Conservation (phyloP, 2,329 filamentous ascomycete genomes). For the Neocucurbitaria cava region DNA sequence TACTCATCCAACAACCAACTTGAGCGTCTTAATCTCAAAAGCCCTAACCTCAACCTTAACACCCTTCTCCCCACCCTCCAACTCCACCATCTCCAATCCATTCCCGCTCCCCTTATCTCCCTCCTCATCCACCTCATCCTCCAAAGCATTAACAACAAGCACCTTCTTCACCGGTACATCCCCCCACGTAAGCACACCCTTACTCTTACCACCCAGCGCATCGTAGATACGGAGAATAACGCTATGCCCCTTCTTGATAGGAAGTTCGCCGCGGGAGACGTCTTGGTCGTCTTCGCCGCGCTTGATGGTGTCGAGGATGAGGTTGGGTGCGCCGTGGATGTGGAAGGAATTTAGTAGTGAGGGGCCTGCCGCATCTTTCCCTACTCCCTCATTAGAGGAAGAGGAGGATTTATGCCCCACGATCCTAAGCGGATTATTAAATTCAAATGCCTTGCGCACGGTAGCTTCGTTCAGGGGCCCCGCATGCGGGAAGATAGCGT, state of each 20-base stretch:
- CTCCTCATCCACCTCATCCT: constrained; percentile 88
- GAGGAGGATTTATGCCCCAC: constrained; percentile 48
- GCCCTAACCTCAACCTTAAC: constrained; percentile 67
- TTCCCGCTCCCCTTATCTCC: no score
- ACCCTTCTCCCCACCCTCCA: constrained; percentile 56
- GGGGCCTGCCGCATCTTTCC: no score
- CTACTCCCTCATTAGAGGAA: no score
- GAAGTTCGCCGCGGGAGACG: constrained; percentile 62
- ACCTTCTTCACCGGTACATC: constrained; percentile 76
- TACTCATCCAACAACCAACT: constrained; percentile 54
- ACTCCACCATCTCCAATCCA: constrained; percentile 44
- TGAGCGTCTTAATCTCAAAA: constrained; percentile 86
- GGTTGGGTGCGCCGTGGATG: constrained; percentile 67
- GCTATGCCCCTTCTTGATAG: constrained; percentile 72
- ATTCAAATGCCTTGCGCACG: constrained; percentile 83
- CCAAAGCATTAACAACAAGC: constrained; percentile 84
- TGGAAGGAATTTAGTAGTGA: constrained; percentile 65
- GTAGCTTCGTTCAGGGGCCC: constrained; percentile 75
- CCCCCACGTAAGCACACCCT: constrained; percentile 71
- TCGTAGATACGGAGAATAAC: constrained; percentile 89
- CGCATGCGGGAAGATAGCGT: constrained; percentile 86
- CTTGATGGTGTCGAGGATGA: constrained; percentile 90
- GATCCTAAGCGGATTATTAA: constrained; percentile 80
- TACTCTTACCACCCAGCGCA: constrained; percentile 79
- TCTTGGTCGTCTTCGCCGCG: constrained; percentile 70